phyloP scores from a whole-genome alignment of 2,329 filamentous ascomycete species.

The Fusarium pseudonygamai region DNA sequence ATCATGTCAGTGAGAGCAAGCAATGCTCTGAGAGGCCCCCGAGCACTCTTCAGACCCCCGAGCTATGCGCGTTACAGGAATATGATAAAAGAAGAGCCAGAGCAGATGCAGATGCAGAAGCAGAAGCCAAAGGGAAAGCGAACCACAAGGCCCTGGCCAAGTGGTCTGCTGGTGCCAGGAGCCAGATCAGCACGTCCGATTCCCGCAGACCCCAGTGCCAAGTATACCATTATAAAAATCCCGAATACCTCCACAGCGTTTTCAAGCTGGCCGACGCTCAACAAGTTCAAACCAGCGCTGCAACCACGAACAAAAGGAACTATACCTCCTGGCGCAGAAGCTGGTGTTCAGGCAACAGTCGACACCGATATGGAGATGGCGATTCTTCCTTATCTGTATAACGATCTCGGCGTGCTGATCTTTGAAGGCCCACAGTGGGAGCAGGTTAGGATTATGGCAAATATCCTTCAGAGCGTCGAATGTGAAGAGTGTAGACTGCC shows the following conservation, averaged over 20 bases:
- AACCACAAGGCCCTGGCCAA: neutral
- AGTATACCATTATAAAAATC: neutral
- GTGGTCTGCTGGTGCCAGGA: neutral
- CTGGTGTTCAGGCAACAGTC: neutral
- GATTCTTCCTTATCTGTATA: conserved; percentile 38
- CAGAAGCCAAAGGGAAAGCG: neutral
- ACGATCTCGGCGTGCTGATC: conserved; percentile 47
- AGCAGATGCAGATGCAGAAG: neutral
- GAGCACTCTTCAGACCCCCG: neutral
- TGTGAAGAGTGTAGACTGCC: conserved; percentile 2
- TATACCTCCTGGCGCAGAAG: neutral
- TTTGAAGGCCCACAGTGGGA: conserved; percentile 40
- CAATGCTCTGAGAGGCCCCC: neutral
- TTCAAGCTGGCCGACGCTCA: conserved; percentile 37
- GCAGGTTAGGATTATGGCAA: conserved; percentile 38
- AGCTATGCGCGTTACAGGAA: neutral
- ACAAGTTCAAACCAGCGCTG: conserved; percentile 31
- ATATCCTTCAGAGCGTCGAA: conserved; percentile 29
- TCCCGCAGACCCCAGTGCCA: neutral
- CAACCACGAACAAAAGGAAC: conserved; percentile 21
- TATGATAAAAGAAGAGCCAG: neutral
- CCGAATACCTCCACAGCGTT: conserved; percentile 5
- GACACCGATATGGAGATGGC: neutral
- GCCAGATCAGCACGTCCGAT: neutral
- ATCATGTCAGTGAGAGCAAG: neutral